Evolutionary conservation across 352 stramenopile genomes (phyloP).

Genomic region (Phytopythium sindhum): DNA sequence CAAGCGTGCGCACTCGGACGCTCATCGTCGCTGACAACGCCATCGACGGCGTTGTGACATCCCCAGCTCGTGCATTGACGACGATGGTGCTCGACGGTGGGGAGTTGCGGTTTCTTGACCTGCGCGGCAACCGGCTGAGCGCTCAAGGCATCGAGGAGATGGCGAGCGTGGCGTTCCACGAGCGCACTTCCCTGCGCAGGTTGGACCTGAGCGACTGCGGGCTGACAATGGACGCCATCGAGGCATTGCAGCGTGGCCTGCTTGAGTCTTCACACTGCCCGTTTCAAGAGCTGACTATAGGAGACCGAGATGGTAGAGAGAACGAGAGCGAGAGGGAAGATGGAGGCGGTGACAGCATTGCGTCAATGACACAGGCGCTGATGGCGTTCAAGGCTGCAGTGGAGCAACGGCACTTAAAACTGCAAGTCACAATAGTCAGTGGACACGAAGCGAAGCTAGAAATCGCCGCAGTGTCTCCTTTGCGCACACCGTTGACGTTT

Average conservation of each 20-base stretch:
- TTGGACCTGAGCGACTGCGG: conserved; percentile 34
- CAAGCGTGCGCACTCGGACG: conserved; percentile 15
- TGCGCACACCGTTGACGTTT: not conserved
- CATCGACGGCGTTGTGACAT: conserved; percentile 26
- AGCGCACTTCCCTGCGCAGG: conserved; percentile 18
- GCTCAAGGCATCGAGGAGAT: conserved; percentile 37
- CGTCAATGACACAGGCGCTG: not conserved
- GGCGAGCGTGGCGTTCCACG: conserved; percentile 23
- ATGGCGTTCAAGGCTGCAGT: not conserved
- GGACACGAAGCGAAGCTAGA: too few relatives aligned
- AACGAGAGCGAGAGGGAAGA: not conserved
- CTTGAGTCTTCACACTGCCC: conserved; percentile 9
- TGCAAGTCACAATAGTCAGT: not conserved
- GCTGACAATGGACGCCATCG: conserved; percentile 16
- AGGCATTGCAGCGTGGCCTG: conserved; percentile 20
- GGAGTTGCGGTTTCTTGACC: conserved; percentile 24
- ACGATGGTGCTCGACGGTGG: conserved; percentile 21
- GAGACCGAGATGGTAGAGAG: not conserved
- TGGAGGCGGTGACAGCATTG: not conserved
- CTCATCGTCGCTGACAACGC: conserved; percentile 29
- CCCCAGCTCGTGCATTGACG: not conserved
- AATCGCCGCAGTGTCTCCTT: too few relatives aligned
- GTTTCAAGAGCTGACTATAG: not conserved
- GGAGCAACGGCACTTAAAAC: not conserved
- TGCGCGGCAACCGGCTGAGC: conserved; percentile 32